Conservation (phyloP, 1,284 basidiomycete species). For the Lentinula novae-zelandiae region DNA sequence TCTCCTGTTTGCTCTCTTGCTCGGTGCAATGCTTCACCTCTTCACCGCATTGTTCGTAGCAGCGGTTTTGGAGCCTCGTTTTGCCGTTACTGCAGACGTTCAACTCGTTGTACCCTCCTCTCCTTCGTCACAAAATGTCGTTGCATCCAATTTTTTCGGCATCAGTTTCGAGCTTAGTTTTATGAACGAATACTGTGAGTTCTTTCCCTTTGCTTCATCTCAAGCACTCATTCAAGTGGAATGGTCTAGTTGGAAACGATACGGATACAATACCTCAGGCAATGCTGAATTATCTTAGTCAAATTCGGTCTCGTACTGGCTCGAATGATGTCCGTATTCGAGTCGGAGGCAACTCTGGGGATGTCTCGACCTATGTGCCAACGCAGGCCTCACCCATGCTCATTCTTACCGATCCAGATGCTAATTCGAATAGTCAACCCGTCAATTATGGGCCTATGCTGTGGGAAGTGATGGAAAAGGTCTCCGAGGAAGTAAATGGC, state of each 20-base stretch:
- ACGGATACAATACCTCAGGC: constrained; percentile 31
- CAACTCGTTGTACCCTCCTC: constrained; percentile 21
- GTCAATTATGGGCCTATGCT: constrained; percentile 42
- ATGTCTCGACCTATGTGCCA: constrained; percentile 27
- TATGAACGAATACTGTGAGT: constrained; percentile 34
- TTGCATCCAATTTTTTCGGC: constrained; percentile 37
- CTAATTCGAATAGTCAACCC: constrained; percentile 42
- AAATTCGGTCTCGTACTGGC: constrained; percentile 31
- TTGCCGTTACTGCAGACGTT: constrained; percentile 15
- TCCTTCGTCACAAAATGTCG: constrained; percentile 27
- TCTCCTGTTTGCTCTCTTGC: neutral
- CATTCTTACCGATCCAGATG: constrained; percentile 29
- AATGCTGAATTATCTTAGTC: constrained; percentile 34
- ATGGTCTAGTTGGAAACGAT: constrained; percentile 35
- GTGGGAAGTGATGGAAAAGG: constrained; percentile 40
- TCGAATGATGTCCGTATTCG: constrained; percentile 38
- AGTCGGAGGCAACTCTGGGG: constrained; percentile 43
- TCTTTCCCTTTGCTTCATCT: neutral
- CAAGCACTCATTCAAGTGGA: neutral
- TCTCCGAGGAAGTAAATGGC: constrained; percentile 34
- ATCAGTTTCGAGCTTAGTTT: constrained; percentile 40
- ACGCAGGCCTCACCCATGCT: constrained; percentile 37
- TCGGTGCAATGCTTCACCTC: neutral
- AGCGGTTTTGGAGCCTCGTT: neutral
- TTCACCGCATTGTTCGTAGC: neutral